Evolutionary conservation across 2,329 filamentous ascomycete genomes (phyloP).

Genomic region (Penicillium glabrum): DNA sequence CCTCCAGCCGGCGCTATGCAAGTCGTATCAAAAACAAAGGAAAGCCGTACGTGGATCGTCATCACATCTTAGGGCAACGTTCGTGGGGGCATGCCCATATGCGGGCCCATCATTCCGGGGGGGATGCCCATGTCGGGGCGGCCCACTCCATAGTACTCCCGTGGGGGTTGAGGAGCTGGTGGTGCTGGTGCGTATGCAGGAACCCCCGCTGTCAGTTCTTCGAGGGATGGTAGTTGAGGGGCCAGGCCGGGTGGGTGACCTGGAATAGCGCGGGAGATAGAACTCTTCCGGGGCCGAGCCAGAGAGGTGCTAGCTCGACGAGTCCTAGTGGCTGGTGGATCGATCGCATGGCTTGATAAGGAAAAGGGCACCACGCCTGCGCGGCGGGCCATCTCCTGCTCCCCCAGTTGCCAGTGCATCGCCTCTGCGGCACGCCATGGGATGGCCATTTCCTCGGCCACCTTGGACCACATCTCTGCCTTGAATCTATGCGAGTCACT

Average conservation of each 20-base stretch:
- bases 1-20: constrained; percentile 41
- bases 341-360: constrained; percentile 58
- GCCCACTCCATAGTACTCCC: constrained; percentile 37
- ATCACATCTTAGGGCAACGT: constrained; percentile 33
- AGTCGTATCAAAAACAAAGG: constrained; percentile 33
- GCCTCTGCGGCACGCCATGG: constrained; percentile 95
- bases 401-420: constrained; percentile 97
- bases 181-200: constrained; percentile 42
- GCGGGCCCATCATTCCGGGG: constrained; percentile 32
- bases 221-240: constrained; percentile 44
- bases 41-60: constrained; percentile 27
- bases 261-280: constrained; percentile 37
- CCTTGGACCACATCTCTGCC: constrained; percentile 95
- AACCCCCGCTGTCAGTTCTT: constrained; percentile 49
- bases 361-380: constrained; percentile 88
- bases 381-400: constrained; percentile 88
- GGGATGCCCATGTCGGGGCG: constrained; percentile 32
- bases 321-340: constrained; percentile 43
- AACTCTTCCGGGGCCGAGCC: constrained; percentile 41
- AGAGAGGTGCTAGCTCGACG: constrained; percentile 40
- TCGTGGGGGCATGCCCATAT: constrained; percentile 35
- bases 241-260: constrained; percentile 23
- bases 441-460: constrained; percentile 90
- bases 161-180: constrained; percentile 34
- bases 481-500: constrained; percentile 70